Percentiles rank a stretch among this genome's conserved stretches.
phyloP scores from a whole-genome alignment of 768 basidiomycete genomes.

The Mycena floridula region DNA sequence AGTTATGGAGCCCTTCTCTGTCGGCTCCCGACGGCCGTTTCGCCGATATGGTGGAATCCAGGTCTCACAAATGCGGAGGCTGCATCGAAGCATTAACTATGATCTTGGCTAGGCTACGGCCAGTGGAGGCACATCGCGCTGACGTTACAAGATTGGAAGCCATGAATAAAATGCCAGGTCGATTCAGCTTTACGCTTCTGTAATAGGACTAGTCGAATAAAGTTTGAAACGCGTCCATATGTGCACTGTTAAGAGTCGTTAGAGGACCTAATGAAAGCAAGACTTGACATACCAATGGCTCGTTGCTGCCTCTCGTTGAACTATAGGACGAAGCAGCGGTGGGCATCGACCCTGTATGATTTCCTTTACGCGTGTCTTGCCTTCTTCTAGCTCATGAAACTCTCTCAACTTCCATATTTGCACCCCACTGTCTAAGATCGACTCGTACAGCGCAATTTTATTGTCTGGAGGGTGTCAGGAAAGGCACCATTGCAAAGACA shows the following conservation, averaged over 20 bases:
- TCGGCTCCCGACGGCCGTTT: background rate
- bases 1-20: background rate
- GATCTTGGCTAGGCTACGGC: background rate
- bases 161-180: background rate
- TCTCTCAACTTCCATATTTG: constrained; percentile 24
- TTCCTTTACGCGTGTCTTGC: constrained; percentile 24
- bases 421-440: constrained; percentile 10
- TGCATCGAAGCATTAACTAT: background rate
- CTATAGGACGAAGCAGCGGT: constrained; percentile 16
- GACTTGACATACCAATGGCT: constrained; percentile 20
- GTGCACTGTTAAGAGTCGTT: constrained; percentile 14
- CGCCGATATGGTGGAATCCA: constrained; percentile 1
- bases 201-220: constrained; percentile 6
- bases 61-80: no score
- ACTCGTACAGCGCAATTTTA: constrained; percentile 24
- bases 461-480: no score
- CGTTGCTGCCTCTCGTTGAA: constrained; percentile 18
- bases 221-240: constrained; percentile 25
- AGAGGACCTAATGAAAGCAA: background rate
- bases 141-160: background rate
- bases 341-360: constrained; percentile 25
- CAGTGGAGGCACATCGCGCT: background rate
- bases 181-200: background rate
- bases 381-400: constrained; percentile 19
- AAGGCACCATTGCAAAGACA: no score